phyloP scores from a whole-genome alignment of 1,284 basidiomycete genomes.

The Fistulina hepatica region DNA sequence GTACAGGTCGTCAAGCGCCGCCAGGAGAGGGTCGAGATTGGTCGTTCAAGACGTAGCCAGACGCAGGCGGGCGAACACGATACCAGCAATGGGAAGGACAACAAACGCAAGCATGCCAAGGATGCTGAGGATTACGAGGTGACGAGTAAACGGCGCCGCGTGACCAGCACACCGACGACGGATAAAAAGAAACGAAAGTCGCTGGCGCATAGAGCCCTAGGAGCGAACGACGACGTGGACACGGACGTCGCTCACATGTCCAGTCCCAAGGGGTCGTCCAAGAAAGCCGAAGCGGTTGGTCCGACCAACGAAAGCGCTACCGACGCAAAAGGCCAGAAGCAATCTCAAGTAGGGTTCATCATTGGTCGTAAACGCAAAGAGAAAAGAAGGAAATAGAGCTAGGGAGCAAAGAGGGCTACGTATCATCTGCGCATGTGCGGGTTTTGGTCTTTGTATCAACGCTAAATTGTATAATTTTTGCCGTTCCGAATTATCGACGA shows the following conservation, averaged over 20 bases:
- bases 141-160: background rate
- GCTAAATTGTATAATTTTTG: no score
- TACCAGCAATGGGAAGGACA: conserved; percentile 2
- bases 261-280: background rate
- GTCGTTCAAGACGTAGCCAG: conserved; percentile 1
- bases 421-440: no score
- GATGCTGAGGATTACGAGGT: background rate
- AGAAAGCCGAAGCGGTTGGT: conserved; percentile 18
- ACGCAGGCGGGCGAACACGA: conserved; percentile 6
- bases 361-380: conserved; percentile 45
- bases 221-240: conserved; percentile 7
- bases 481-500: no score
- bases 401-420: no score
- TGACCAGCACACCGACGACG: no score
- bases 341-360: conserved; percentile 30
- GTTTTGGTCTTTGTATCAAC: no score
- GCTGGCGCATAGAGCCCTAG: background rate
- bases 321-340: conserved; percentile 15
- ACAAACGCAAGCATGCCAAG: background rate
- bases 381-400: conserved; percentile 27
- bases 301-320: conserved; percentile 32
- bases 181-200: background rate
- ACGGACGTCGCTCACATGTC: background rate
- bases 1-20: conserved; percentile 74
- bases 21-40: conserved; percentile 17